Conservation (phyloP, 140 eudicot genomes). For the Bidens hawaiensis region DNA sequence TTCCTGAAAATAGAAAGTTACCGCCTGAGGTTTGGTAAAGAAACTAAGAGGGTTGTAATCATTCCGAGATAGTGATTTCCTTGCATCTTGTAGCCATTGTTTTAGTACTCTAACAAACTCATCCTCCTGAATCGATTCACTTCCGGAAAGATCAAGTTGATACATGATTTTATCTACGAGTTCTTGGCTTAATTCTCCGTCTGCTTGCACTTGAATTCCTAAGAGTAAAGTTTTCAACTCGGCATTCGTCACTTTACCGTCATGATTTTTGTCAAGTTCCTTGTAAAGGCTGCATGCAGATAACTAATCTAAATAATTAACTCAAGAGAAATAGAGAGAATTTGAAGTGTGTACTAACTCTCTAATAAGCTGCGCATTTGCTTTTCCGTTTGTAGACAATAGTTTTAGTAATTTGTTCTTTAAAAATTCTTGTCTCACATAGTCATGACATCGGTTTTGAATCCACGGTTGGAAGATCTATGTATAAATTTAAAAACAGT, state of each 20-base stretch:
- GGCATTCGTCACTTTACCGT: constrained; percentile 34
- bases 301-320: too few species aligned
- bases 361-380: constrained; percentile 27
- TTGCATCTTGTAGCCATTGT: constrained; percentile 38
- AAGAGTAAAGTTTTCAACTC: constrained; percentile 52
- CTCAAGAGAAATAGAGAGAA: background rate
- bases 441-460: constrained; percentile 34
- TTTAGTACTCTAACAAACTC: constrained; percentile 38
- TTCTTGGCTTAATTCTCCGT: constrained; percentile 31
- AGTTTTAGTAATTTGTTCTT: constrained; percentile 32
- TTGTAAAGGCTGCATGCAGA: constrained; percentile 38
- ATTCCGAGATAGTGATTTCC: constrained; percentile 14
- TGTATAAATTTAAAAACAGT: background rate
- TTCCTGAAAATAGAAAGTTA: constrained; percentile 7
- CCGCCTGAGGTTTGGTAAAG: constrained; percentile 24
- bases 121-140: too few species aligned
- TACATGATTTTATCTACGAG: constrained; percentile 34
- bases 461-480: too few species aligned
- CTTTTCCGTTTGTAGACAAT: constrained; percentile 31
- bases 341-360: constrained; percentile 16
- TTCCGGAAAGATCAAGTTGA: constrained; percentile 50
- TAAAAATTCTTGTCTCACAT: constrained; percentile 27
- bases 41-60: constrained; percentile 33
- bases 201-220: constrained; percentile 49
- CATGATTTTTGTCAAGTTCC: too few species aligned